A percentile compares a stretch with the other conserved stretches of the same genome.
Evolutionary conservation across 2,329 filamentous ascomycete species (phyloP).

Genomic region (Gaeumannomyces tritici): DNA sequence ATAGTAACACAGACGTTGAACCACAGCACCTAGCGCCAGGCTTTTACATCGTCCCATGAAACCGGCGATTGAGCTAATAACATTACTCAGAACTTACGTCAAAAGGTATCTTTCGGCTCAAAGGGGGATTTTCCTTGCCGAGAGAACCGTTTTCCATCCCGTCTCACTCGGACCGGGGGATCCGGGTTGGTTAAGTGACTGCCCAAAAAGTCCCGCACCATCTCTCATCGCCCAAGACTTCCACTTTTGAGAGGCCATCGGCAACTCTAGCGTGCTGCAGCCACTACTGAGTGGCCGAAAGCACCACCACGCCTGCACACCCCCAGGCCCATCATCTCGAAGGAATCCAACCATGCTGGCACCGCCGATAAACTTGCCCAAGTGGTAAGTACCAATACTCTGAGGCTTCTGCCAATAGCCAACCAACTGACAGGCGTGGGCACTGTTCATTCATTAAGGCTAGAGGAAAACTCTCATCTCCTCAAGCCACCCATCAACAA

Average conservation of each 20-base stretch:
- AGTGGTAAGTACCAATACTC: constrained; percentile 34
- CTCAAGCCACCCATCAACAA: constrained; percentile 94
- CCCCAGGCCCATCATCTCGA: background rate
- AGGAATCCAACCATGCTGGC: constrained; percentile 30
- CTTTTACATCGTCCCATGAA: background rate
- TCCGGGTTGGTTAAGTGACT: background rate
- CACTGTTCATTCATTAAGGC: constrained; percentile 44
- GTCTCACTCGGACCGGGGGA: background rate
- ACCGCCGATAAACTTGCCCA: constrained; percentile 45
- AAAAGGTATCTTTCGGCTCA: background rate
- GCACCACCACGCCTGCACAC: background rate
- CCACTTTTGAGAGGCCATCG: background rate
- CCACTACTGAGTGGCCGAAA: background rate
- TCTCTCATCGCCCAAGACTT: background rate
- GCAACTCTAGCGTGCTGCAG: background rate
- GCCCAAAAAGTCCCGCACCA: background rate
- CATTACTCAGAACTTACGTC: background rate
- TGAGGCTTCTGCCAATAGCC: background rate
- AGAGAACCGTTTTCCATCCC: background rate
- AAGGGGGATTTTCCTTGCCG: too few relatives aligned
- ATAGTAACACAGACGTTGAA: background rate
- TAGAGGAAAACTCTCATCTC: constrained; percentile 83
- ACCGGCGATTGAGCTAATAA: background rate
- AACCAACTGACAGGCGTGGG: background rate
- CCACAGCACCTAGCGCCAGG: too few relatives aligned